phyloP scores from a whole-genome alignment of 768 basidiomycete genomes.

The Daedaleopsis sinensis region DNA sequence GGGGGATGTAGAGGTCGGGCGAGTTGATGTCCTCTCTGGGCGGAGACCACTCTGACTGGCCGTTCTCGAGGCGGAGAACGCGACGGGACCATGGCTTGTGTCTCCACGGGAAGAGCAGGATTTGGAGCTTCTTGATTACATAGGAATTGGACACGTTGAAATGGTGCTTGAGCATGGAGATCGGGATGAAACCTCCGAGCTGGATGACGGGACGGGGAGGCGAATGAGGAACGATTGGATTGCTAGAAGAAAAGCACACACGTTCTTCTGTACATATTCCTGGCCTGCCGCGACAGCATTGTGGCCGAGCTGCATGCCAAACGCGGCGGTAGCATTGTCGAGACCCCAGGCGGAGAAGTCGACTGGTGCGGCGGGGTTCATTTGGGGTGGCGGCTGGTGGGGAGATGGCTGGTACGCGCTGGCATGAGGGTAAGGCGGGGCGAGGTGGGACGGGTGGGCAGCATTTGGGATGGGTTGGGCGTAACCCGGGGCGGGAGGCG shows the following conservation, averaged over 20 bases:
- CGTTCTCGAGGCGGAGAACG: conserved; percentile 62
- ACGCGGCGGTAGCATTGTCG: conserved; percentile 91
- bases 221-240: neutral
- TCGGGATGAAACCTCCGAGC: conserved; percentile 82
- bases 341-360: conserved; percentile 81
- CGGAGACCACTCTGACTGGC: conserved; percentile 77
- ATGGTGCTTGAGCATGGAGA: conserved; percentile 79
- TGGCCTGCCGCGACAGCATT: conserved; percentile 93
- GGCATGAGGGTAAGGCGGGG: conserved; percentile 25
- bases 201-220: conserved; percentile 36
- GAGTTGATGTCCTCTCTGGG: conserved; percentile 95
- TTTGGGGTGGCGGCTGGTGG: conserved; percentile 38
- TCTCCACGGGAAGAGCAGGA: conserved; percentile 95
- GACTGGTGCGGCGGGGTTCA: conserved; percentile 37
- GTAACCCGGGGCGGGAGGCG: conserved; percentile 46
- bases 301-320: conserved; percentile 94
- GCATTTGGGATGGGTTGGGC: conserved; percentile 31
- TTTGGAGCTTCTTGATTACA: conserved; percentile 84
- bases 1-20: conserved; percentile 95
- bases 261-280: conserved; percentile 94
- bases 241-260: conserved; percentile 40
- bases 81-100: conserved; percentile 87
- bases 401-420: conserved; percentile 30
- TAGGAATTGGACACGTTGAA: conserved; percentile 98
- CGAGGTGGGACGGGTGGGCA: conserved; percentile 14